Evolutionary conservation across 176 grass and related monocot species (phyloP).

Genomic region (Juncus effusus): DNA sequence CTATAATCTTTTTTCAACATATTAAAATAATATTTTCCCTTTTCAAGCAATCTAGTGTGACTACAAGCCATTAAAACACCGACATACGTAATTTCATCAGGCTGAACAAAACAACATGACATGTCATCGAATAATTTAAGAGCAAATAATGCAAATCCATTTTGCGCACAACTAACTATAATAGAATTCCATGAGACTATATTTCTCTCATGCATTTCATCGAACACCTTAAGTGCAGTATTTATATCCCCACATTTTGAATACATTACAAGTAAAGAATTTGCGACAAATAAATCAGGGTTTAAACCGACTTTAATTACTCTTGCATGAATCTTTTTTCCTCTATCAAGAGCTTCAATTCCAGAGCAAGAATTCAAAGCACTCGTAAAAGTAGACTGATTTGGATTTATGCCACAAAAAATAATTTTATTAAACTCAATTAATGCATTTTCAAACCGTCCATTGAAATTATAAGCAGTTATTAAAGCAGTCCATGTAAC

Average conservation of each 20-base stretch:
- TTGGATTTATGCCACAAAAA: conserved; percentile 31
- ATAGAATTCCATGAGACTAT: conserved; percentile 62
- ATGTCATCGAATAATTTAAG: conserved; percentile 47
- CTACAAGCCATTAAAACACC: conserved; percentile 67
- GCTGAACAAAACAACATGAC: conserved; percentile 36
- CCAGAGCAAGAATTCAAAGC: conserved; percentile 45
- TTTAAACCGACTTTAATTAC: conserved; percentile 37
- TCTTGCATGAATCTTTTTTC: conserved; percentile 52
- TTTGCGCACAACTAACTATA: conserved; percentile 59
- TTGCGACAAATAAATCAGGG: conserved; percentile 49
- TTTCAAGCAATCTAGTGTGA: conserved; percentile 44
- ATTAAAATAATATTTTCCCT: conserved; percentile 40
- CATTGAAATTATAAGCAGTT: conserved; percentile 44
- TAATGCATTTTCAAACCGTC: conserved; percentile 35
- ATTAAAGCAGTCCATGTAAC: conserved; percentile 56
- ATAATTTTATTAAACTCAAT: conserved; percentile 40
- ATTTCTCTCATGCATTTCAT: conserved; percentile 41
- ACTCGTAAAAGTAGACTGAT: conserved; percentile 50
- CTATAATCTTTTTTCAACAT: conserved; percentile 33
- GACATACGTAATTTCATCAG: conserved; percentile 50
- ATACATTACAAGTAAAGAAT: conserved; percentile 63
- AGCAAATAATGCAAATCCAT: conserved; percentile 36
- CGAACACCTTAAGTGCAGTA: conserved; percentile 42
- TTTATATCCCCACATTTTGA: conserved; percentile 61
- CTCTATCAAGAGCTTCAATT: conserved; percentile 46